Evolutionary conservation across 2,329 filamentous ascomycete genomes (phyloP).

Genomic region (Dactylellina cionopaga): DNA sequence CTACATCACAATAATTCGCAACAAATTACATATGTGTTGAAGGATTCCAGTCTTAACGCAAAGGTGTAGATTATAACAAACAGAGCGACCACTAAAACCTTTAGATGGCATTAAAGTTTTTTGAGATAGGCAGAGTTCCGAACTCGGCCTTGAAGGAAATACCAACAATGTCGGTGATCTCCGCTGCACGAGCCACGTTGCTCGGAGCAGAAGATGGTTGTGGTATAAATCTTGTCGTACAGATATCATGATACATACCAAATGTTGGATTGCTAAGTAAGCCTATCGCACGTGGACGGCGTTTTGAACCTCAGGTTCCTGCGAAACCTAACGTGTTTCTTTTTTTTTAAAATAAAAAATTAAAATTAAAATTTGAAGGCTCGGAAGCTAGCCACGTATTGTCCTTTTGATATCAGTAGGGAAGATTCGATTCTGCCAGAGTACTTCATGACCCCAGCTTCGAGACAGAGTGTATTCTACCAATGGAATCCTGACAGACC

Average conservation of each 20-base stretch:
- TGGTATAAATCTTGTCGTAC: not conserved
- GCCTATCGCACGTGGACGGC: slow-evolving; percentile 10
- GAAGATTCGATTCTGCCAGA: too few relatives aligned
- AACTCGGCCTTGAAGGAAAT: slow-evolving; percentile 12
- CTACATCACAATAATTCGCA: too few relatives aligned
- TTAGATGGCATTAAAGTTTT: too few relatives aligned
- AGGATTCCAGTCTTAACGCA: too few relatives aligned
- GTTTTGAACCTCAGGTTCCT: not conserved
- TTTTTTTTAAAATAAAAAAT: not conserved
- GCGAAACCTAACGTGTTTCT: slow-evolving; percentile 20
- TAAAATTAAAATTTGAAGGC: not conserved
- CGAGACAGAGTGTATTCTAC: slow-evolving; percentile 18
- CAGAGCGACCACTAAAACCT: too few relatives aligned
- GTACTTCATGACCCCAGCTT: not conserved
- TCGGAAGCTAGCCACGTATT: too few relatives aligned
- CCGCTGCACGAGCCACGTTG: slow-evolving; percentile 21
- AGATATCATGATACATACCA: not conserved
- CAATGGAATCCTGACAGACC: slow-evolving; percentile 31
- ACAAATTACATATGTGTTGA: too few relatives aligned
- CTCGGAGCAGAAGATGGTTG: slow-evolving; percentile 10
- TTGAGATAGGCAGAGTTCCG: slow-evolving; percentile 1
- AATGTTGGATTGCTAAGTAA: not conserved
- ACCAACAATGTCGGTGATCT: not conserved
- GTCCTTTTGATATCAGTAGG: too few relatives aligned
- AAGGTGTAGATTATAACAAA: too few relatives aligned